Evolutionary conservation across 2,329 filamentous ascomycete species (phyloP).

Genomic region (Leptographium procerum): DNA sequence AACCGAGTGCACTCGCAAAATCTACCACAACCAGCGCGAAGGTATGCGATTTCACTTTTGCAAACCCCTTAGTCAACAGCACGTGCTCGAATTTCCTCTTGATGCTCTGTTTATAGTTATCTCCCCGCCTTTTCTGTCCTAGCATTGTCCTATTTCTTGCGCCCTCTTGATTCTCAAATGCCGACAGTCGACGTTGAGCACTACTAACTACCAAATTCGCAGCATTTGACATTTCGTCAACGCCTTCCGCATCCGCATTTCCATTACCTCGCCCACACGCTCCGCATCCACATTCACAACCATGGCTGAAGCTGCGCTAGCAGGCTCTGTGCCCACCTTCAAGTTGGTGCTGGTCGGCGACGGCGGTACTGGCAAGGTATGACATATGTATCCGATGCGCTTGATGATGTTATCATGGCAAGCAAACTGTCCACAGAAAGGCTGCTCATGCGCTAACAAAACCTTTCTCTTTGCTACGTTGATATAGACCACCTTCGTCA

Average conservation of each 20-base stretch:
- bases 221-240: not conserved
- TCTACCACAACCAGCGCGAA: constrained; percentile 6
- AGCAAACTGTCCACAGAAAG: constrained; percentile 3
- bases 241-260: constrained; percentile 2
- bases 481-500: constrained; percentile 93
- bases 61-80: not conserved
- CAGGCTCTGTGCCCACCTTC: constrained; percentile 64
- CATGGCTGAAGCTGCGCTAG: constrained; percentile 48
- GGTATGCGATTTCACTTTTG: constrained; percentile 1
- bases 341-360: constrained; percentile 99
- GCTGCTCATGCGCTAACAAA: not conserved
- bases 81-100: not conserved
- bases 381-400: constrained; percentile 20
- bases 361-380: constrained; percentile 98
- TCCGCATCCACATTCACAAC: constrained; percentile 16
- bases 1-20: constrained; percentile 2
- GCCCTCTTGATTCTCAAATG: not conserved
- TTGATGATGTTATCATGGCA: constrained; percentile 1
- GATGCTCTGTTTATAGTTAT: not conserved
- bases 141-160: not conserved
- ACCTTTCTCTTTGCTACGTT: not conserved
- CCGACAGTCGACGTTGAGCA: not conserved
- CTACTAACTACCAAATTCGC: not conserved
- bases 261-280: not conserved
- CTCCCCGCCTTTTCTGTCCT: not conserved